Evolutionary conservation across 305 asterid genomes (phyloP).

Genomic region (Plantago coronopus): DNA sequence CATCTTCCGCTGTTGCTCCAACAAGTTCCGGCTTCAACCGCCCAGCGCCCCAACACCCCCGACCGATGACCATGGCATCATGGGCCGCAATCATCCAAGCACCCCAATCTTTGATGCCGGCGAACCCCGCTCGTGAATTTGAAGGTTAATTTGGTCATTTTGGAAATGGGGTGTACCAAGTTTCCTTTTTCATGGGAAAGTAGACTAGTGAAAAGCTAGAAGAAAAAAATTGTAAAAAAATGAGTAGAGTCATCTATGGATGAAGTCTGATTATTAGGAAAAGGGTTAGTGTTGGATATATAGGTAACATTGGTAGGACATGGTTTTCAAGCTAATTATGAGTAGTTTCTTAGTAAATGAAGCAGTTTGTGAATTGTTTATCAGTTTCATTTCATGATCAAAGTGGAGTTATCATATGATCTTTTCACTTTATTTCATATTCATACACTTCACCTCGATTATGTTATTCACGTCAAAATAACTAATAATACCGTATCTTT

Average conservation of each 20-base stretch:
- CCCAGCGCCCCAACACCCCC: conserved; percentile 32
- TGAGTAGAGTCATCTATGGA: conserved; percentile 7
- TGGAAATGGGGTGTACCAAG: not conserved
- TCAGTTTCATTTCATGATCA: conserved; percentile 1
- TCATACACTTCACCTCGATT: too few species aligned
- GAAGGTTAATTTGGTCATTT: not conserved
- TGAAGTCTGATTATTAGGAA: conserved; percentile 25
- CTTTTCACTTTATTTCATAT: too few species aligned
- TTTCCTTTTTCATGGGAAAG: conserved; percentile 3
- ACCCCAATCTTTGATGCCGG: conserved; percentile 29
- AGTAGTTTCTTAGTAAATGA: conserved; percentile 18
- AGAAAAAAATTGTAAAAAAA: conserved; percentile 1
- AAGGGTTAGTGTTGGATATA: conserved; percentile 28
- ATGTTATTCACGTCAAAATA: too few species aligned
- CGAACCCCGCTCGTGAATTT: conserved; percentile 32
- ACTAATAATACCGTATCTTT: too few species aligned
- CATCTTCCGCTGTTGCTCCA: conserved; percentile 26
- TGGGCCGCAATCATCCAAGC: conserved; percentile 54
- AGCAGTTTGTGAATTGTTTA: not conserved
- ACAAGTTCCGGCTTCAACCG: conserved; percentile 17
- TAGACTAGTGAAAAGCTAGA: not conserved
- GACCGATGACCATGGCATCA: conserved; percentile 32
- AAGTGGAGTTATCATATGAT: not conserved
- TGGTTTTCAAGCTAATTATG: conserved; percentile 15
- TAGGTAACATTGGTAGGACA: conserved; percentile 25